Evolutionary conservation across 2,329 filamentous ascomycete species (phyloP).

Genomic region (Arthrocladium fulminans): DNA sequence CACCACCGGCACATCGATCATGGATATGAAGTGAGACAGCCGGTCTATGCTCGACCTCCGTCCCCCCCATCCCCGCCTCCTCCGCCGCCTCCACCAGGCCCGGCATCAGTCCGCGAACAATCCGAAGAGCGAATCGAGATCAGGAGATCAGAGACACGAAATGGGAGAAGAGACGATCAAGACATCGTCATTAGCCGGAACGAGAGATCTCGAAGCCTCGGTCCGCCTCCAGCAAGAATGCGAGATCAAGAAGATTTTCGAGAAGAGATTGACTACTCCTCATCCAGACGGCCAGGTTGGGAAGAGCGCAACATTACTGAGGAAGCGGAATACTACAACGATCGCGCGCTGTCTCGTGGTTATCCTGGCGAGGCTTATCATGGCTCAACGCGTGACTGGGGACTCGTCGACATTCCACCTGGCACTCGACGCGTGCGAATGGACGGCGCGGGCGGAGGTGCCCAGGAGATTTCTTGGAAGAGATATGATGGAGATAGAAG

Average conservation of each 20-base stretch:
- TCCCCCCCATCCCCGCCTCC: slow-evolving; percentile 34
- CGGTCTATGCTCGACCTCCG: slow-evolving; percentile 25
- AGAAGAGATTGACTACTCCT: slow-evolving; percentile 20
- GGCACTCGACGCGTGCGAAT: slow-evolving; percentile 74
- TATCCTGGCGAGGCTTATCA: slow-evolving; percentile 65
- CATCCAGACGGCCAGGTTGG: slow-evolving; percentile 26
- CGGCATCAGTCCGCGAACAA: slow-evolving; percentile 26
- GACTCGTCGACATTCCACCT: slow-evolving; percentile 73
- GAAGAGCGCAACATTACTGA: slow-evolving; percentile 41
- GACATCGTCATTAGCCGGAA: slow-evolving; percentile 51
- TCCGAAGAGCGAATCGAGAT: slow-evolving; percentile 49
- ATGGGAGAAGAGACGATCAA: slow-evolving; percentile 50
- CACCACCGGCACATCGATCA: slow-evolving; percentile 83
- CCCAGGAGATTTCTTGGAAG: slow-evolving; percentile 68
- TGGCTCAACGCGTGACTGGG: slow-evolving; percentile 68
- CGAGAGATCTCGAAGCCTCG: slow-evolving; percentile 36
- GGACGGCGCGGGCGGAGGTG: slow-evolving; percentile 68
- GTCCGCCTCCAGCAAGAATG: slow-evolving; percentile 16
- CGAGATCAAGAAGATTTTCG: slow-evolving; percentile 16
- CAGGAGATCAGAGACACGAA: slow-evolving; percentile 37
- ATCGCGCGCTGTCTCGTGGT: slow-evolving; percentile 59
- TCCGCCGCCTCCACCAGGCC: slow-evolving; percentile 25
- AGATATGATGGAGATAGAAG: slow-evolving; percentile 69
- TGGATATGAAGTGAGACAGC: slow-evolving; percentile 43
- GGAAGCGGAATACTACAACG: slow-evolving; percentile 55